Base-by-base conservation (phyloP, 2,329 filamentous ascomycete species). In the Phyllosticta paracitricarpa region DNA sequence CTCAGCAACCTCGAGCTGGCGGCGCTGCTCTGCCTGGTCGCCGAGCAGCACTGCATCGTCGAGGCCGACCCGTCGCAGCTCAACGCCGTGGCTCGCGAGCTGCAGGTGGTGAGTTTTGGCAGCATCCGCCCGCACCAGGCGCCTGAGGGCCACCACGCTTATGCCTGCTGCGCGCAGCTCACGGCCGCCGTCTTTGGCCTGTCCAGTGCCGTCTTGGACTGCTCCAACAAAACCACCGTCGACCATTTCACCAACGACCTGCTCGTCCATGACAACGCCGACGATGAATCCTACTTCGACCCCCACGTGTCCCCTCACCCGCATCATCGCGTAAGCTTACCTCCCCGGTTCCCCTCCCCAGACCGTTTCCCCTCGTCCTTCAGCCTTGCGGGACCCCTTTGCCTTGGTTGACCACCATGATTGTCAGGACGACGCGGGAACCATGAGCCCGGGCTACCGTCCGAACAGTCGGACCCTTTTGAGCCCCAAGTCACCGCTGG, bases 1-100 rank as follows among this genome's bases (percentile, higher is more conserved):
- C 80, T 97, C 65, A 89, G 87, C 69, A 92, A 97, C 76, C 81
- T 97, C 51, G 92, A 97, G 76, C 84, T 97, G 63, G 94, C 93
- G 25, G 78, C 89, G 14, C 81, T 97, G 51, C 83, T 97, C 57
- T 92, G 88, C 70, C 82, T 97, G 58, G 81, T 91, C 64, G 85
- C 87, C 63, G 83, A 87, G 66, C 89, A 96, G 73, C 92, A 97
- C 73, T 96, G 91, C 76, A 85, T 97, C 67, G 85, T 97, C 69
- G 88, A 91, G 74, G 89, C 89, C 17, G 51, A 58, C 22, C 82
- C 86, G 2, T 77, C 82, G 40, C 76, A 79, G 58, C 75, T 93
- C 61, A 81, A 88, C 72, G 82, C 86, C 65, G 78, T 96, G n/a
- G 81, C 86, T 53, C 81, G 84, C 58, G 91, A 96, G 73, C 78